phyloP scores from a whole-genome alignment of 345 rosid species.

The Eucalyptus rudis region DNA sequence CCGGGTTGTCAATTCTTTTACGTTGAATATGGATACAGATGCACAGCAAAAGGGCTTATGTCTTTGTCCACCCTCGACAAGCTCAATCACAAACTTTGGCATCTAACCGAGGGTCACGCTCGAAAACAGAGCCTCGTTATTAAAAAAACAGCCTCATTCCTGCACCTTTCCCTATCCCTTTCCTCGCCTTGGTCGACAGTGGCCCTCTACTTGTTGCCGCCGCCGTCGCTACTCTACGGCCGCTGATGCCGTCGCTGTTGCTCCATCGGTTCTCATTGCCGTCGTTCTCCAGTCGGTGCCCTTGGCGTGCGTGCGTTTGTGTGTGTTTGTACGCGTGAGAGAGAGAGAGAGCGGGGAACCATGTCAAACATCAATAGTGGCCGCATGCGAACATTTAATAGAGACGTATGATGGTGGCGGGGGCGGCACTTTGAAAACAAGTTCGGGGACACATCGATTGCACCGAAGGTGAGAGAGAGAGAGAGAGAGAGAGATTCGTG shows the following conservation, averaged over 20 bases:
- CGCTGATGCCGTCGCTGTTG: background rate
- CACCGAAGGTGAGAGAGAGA: background rate
- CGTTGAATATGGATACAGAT: background rate
- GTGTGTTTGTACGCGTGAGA: background rate
- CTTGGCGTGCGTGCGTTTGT: background rate
- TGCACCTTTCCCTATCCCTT: background rate
- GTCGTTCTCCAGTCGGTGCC: background rate
- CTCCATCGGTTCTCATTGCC: background rate
- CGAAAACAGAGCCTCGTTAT: background rate
- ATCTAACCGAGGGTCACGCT: background rate
- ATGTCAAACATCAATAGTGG: background rate
- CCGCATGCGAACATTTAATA: background rate
- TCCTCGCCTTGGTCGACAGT: background rate
- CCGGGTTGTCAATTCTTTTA: background rate
- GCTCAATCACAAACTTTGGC: background rate
- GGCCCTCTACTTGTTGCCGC: background rate
- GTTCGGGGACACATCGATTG: background rate
- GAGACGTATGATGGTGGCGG: background rate
- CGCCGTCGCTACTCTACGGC: background rate
- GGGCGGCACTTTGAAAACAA: background rate
- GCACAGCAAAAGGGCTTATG: background rate
- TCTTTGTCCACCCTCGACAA: background rate
- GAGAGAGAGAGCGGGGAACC: background rate
- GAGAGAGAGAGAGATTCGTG: background rate
- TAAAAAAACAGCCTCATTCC: background rate